Percentiles rank a stretch among this genome's conserved stretches.
Conservation (phyloP, 306 rosid species). For the Cucumis melo region DNA sequence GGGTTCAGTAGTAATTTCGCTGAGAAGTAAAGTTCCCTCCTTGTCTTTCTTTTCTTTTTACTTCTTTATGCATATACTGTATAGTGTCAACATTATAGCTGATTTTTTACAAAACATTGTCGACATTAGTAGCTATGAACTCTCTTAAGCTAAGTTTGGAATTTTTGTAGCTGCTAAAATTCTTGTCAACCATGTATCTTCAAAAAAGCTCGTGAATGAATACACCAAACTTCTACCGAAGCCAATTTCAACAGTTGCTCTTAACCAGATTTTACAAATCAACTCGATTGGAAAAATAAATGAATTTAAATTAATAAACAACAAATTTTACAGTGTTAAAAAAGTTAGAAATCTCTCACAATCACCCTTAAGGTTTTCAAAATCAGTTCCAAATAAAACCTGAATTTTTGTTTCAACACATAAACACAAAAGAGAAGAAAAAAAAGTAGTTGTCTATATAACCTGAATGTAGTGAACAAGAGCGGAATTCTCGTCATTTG, state of each 20-base stretch:
- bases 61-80: neutral
- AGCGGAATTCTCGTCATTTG: conserved; percentile 73
- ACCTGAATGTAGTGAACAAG: conserved; percentile 87
- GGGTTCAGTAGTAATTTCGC: neutral
- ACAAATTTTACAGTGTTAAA: neutral
- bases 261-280: neutral
- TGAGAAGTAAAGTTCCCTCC: neutral
- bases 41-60: neutral
- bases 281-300: neutral
- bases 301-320: neutral
- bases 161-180: neutral
- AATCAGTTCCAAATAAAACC: neutral
- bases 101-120: neutral
- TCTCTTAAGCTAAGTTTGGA: too few relatives aligned
- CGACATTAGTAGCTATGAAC: too few relatives aligned
- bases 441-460: neutral
- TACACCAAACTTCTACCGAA: neutral
- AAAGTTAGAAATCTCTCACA: neutral
- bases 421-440: neutral
- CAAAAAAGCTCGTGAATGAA: neutral
- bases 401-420: neutral
- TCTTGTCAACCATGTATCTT: neutral
- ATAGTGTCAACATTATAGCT: neutral
- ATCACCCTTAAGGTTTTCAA: neutral
- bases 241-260: neutral